Percentiles rank a stretch among this genome's conserved stretches.
phyloP scores from a whole-genome alignment of 805 yeast species.

The Yarrowia alimentaria region DNA sequence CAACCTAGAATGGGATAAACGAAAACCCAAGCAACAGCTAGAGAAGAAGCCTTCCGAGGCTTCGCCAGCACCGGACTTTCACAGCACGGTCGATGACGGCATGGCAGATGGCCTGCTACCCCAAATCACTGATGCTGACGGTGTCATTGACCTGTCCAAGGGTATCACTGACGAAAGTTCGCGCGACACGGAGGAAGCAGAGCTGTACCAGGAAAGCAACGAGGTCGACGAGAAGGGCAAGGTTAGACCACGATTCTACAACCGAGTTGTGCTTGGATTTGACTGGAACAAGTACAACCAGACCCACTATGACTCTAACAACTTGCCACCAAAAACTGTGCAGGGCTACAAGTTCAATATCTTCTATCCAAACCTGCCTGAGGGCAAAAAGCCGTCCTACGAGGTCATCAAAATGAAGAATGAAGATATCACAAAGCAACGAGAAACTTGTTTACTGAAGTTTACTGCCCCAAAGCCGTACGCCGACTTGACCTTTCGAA shows the following conservation, averaged over 20 bases:
- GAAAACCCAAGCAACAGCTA: neutral
- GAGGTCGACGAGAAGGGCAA: slow-evolving; percentile 6
- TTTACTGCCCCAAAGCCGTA: slow-evolving; percentile 41
- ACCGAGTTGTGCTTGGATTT: slow-evolving; percentile 40
- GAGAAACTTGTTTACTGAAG: slow-evolving; percentile 37
- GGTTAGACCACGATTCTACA: slow-evolving; percentile 37
- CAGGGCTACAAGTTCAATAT: slow-evolving; percentile 43
- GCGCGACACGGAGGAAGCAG: slow-evolving; percentile 19
- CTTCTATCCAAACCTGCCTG: slow-evolving; percentile 39
- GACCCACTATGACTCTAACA: slow-evolving; percentile 39
- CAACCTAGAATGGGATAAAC: slow-evolving; percentile 19
- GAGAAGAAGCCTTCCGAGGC: neutral
- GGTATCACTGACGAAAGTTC: slow-evolving; percentile 22
- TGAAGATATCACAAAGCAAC: slow-evolving; percentile 28
- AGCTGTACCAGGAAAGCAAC: slow-evolving; percentile 17
- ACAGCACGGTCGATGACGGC: slow-evolving; percentile 12
- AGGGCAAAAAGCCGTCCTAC: slow-evolving; percentile 38
- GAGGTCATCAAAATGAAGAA: slow-evolving; percentile 33
- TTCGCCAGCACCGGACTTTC: slow-evolving; percentile 2
- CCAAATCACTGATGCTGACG: slow-evolving; percentile 6
- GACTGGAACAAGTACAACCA: slow-evolving; percentile 43
- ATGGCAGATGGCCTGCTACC: slow-evolving; percentile 20
- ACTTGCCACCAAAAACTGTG: slow-evolving; percentile 42
- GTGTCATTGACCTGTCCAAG: slow-evolving; percentile 25
- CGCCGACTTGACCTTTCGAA: slow-evolving; percentile 40